phyloP scores from a whole-genome alignment of 352 stramenopile genomes.

The Phytopythium helicoides region DNA sequence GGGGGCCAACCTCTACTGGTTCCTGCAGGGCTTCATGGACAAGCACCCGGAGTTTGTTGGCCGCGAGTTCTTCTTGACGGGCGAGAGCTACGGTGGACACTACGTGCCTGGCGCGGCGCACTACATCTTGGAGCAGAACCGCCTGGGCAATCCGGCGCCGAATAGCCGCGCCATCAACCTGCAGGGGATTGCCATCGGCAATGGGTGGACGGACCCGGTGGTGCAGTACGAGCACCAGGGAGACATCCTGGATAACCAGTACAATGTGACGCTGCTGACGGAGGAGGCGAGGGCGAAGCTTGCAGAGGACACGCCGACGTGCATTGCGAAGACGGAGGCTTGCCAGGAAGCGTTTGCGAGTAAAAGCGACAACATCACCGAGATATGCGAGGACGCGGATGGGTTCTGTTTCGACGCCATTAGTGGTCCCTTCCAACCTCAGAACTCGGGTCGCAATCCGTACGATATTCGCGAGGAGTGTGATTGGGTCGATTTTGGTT shows the following conservation, averaged over 20 bases:
- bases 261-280: slow-evolving; percentile 65
- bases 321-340: too few species aligned
- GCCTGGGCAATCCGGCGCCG: too few species aligned
- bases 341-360: background rate
- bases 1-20: slow-evolving; percentile 52
- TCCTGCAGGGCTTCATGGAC: too few species aligned
- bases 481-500: too few species aligned
- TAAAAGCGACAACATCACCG: slow-evolving; percentile 5
- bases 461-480: slow-evolving; percentile 72
- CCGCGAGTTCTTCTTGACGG: slow-evolving; percentile 47
- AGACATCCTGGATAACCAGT: slow-evolving; percentile 69
- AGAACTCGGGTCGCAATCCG: slow-evolving; percentile 53
- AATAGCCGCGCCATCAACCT: slow-evolving; percentile 33
- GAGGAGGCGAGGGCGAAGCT: slow-evolving; percentile 25
- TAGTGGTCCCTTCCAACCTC: slow-evolving; percentile 21
- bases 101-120: slow-evolving; percentile 50
- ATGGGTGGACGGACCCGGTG: slow-evolving; percentile 38
- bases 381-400: slow-evolving; percentile 33
- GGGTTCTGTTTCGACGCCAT: slow-evolving; percentile 39
- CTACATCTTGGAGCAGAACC: slow-evolving; percentile 58
- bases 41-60: slow-evolving; percentile 43
- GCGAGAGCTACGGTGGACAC: slow-evolving; percentile 55
- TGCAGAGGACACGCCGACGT: slow-evolving; percentile 27
- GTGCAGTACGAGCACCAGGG: slow-evolving; percentile 37
- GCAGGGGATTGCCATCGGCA: slow-evolving; percentile 54